Conservation (phyloP, 148 eudicot species). For the Bassia scoparia region DNA sequence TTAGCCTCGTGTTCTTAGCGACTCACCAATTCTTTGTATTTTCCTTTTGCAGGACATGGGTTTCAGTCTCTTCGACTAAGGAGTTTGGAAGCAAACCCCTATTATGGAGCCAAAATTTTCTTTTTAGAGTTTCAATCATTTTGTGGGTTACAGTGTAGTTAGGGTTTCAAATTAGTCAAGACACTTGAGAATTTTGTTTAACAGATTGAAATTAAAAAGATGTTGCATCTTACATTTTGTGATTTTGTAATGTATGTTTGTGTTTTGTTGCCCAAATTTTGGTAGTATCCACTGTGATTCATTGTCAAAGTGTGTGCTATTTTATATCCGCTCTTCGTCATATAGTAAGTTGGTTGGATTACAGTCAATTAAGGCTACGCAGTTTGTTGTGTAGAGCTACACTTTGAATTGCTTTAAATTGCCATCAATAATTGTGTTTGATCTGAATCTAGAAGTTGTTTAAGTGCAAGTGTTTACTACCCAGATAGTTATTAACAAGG, state of each 20-base stretch:
- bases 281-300: not conserved
- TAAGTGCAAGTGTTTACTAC: no score
- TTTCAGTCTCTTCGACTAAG: conserved; percentile 44
- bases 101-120: not conserved
- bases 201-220: conserved; percentile 13
- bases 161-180: conserved; percentile 13
- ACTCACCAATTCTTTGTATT: conserved; percentile 6
- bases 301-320: no score
- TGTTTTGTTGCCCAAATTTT: conserved; percentile 6
- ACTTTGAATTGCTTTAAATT: no score
- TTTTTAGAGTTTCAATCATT: conserved; percentile 11
- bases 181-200: conserved; percentile 8
- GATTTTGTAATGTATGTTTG: not conserved
- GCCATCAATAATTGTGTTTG: no score
- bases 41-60: conserved; percentile 51
- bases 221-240: conserved; percentile 12
- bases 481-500: no score
- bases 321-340: no score
- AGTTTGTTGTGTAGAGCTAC: no score
- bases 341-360: no score
- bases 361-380: no score
- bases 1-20: not conserved
- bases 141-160: conserved; percentile 23
- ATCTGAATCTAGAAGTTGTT: no score
- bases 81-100: not conserved